Evolutionary conservation across 345 rosid genomes (phyloP), one percentile per base, ranked within the genome.

Genomic region (Capsella bursapastoris): DNA sequence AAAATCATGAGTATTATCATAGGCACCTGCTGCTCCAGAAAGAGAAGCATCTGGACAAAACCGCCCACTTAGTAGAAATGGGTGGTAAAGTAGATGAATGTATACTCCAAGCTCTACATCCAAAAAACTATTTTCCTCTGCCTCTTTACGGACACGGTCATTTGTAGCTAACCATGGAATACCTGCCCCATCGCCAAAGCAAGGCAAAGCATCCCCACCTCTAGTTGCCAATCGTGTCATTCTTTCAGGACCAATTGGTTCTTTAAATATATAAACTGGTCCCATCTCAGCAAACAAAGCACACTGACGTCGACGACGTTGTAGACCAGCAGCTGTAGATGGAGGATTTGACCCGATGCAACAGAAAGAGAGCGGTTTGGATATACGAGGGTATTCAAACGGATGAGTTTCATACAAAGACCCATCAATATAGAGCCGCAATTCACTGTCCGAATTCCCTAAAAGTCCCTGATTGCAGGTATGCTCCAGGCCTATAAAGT

Each of bases 221-320:
- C 98, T 87, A 69, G 85, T 86, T 61, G 97, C 93, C 40, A 95
- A 83, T 7, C 88, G 83, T 41, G 84, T 80, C 97, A 95, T 95
- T 84, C 84, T 90, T 71, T 90, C 97, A 43, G 86, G 88, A 57
- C 99, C 97, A 79, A 95, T 84, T 14, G 99, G 86, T 80, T 92
- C 99, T 86, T 86, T 92, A 67, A 95, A 95, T 64, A 95, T 90
- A 84, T 95, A 92, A 59, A 95, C 66, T 60, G 97, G 92, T 45
- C 99, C 99, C 94, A 89, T 92, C 85, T 95, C 99, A 72, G 99
- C 99, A 86, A 95, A 95, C 77, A 95, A 78, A 68, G 99, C 97
- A 78, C 97, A 92, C 70, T 88, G 97, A 57, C 97, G 88, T 15
- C 92, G 96, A n/a, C 96, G 96, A 29, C 93, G 92, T 72, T 92